Evolutionary conservation across 2,329 filamentous ascomycete species (phyloP), one percentile per base, ranked within the genome.

Genomic region (Byssochlamys sp.): DNA sequence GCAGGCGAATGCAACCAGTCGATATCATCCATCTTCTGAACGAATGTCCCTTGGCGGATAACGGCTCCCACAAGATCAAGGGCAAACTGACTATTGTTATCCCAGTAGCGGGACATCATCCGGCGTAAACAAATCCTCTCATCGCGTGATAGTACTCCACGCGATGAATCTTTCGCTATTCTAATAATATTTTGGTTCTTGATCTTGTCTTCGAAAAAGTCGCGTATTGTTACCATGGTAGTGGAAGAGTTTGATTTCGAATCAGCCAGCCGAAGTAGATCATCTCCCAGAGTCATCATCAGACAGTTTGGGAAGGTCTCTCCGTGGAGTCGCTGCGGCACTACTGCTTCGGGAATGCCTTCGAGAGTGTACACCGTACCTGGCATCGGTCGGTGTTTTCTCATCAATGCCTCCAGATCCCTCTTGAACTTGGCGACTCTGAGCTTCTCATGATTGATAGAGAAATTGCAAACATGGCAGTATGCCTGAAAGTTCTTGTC

Each of bases 1-100:
- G 84, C 77, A 0, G 88, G 88, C 27, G 85, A 88, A 69, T 89
- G 88, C 1, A 91, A 75, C 89, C 88, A 92, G 71, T 90, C 87
- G 52, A 91, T 83, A 62, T 81, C 78, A 62, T 82, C 79, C 88
- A 92, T 91, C 74, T 92, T 77, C 53, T 73, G 68, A 11, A 74
- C 64, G 58, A 77, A 77, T 1, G 67, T 70, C 0, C 74, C 73
- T 55, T 77, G 75, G n/a, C 74, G 70, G 55, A 76, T 70, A 3
- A 77, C 75, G 0, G 74, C 73, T 1, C 73, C 74, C 26, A 73
- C 67, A 1, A 77, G 70, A 48, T 77, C 72, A 1, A 77, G 66
- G 0, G 70, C 66, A 52, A 77, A 75, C 0, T 66, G 67, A 0
- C 69, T 71, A 4, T 64, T 65, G 53, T 77, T 77, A 14, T 74